Evolutionary conservation across 345 rosid genomes (phyloP), one percentile per base, ranked within the genome.

Genomic region (Gossypium stocksii): DNA sequence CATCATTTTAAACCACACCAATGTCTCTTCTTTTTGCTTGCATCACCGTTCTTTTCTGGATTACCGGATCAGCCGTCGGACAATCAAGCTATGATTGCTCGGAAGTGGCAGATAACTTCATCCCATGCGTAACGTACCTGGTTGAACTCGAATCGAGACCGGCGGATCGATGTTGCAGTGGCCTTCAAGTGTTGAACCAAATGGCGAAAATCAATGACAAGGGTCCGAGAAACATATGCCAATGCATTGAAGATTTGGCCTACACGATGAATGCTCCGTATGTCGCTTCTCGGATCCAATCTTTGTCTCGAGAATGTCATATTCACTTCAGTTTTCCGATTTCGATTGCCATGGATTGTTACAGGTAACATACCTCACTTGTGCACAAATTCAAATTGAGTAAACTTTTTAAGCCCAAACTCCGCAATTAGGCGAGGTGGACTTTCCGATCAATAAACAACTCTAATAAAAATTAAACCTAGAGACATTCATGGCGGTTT

Each of bases 341-440:
- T 59, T 85, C 87, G 25, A 63, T n/a, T 1, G 27, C 52, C 73
- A 80, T 76, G 87, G 68, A 87, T 23, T 89, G 91, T 67, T 65
- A 61, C 23, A 66, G 45, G 85, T 80, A 82, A 73, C 23, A 7
- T 10, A 2, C 22, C 25, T 54, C 23, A 19, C n/a, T n/a, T n/a
- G 1, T n/a, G 11, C 59, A n/a, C 23, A 7, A 10, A 54, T 54
- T 54, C 19, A n/a, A 19, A 19, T 54, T 34, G 7, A 34, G 41
- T 34, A 34, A 34, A 4, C 41, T 34, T 34, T 34, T 34, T 34
- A 34, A 34, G 7, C 1, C 1, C 41, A 34, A 34, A 34, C 41
- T 34, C 41, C 0, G 1, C 1, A 34, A 34, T 34, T 4, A 34
- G 41, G 41, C 7, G 41, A 34, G 7, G 7, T 4, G 7, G 41